Evolutionary conservation across 2,329 filamentous ascomycete genomes (phyloP).

Genomic region (Fusarium illudens): DNA sequence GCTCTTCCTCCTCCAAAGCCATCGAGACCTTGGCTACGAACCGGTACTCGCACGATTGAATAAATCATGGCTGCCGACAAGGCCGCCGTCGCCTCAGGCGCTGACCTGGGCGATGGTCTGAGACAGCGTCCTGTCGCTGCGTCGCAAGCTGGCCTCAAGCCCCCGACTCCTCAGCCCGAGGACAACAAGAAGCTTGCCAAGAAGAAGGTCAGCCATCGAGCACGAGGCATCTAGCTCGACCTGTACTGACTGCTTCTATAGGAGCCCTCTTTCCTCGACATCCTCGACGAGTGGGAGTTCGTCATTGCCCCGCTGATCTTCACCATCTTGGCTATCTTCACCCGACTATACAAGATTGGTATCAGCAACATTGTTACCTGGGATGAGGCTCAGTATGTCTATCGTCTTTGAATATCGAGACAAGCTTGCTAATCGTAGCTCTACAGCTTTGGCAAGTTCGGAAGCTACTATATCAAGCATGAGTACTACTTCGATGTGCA

Average conservation of each 20-base stretch:
- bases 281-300: slow-evolving; percentile 71
- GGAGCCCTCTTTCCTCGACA: slow-evolving; percentile 66
- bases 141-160: slow-evolving; percentile 47
- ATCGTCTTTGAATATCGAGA: neutral
- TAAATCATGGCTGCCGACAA: slow-evolving; percentile 62
- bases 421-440: slow-evolving; percentile 33
- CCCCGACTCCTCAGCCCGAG: slow-evolving; percentile 56
- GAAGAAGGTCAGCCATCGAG: slow-evolving; percentile 60
- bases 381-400: slow-evolving; percentile 71
- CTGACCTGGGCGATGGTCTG: slow-evolving; percentile 64
- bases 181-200: slow-evolving; percentile 68
- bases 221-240: neutral
- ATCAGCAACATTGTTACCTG: slow-evolving; percentile 72
- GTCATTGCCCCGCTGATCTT: slow-evolving; percentile 69
- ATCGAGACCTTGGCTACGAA: slow-evolving; percentile 2
- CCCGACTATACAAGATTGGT: slow-evolving; percentile 74
- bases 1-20: slow-evolving; percentile 12
- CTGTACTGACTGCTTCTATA: slow-evolving; percentile 43
- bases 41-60: slow-evolving; percentile 26
- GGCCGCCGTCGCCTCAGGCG: slow-evolving; percentile 67
- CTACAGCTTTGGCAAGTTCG: slow-evolving; percentile 90
- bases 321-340: slow-evolving; percentile 70
- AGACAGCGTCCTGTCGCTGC: slow-evolving; percentile 61
- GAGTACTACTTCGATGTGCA: slow-evolving; percentile 97
- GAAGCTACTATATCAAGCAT: slow-evolving; percentile 97